phyloP scores from a whole-genome alignment of 2,329 filamentous ascomycete species.

The Aspergillus candidus region DNA sequence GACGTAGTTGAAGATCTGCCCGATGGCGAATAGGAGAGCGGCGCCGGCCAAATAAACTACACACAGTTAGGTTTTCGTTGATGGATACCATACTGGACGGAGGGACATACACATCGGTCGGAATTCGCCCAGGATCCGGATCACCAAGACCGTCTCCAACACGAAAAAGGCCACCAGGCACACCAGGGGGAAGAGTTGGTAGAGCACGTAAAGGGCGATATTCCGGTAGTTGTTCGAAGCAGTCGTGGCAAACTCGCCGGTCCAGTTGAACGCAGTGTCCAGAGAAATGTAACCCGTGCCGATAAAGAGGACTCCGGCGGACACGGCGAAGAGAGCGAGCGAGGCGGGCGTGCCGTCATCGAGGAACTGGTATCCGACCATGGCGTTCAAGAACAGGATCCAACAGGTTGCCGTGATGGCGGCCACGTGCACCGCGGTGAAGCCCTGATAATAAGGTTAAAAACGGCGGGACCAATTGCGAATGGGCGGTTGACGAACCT shows the following conservation, averaged over 20 bases:
- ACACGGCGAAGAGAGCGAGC: slow-evolving; percentile 65
- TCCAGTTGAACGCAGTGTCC: slow-evolving; percentile 85
- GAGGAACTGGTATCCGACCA: slow-evolving; percentile 87
- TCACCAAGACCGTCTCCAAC: slow-evolving; percentile 75
- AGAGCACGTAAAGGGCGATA: slow-evolving; percentile 87
- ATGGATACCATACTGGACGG: not conserved
- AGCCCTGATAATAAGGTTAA: slow-evolving; percentile 52
- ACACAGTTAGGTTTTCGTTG: slow-evolving; percentile 4
- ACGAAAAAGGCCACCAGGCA: slow-evolving; percentile 85
- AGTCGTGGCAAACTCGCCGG: slow-evolving; percentile 65
- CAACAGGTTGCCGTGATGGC: slow-evolving; percentile 82
- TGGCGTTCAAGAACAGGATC: slow-evolving; percentile 84
- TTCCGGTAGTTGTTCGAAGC: slow-evolving; percentile 55
- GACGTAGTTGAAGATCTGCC: slow-evolving; percentile 94
- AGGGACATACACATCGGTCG: slow-evolving; percentile 70
- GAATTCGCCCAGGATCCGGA: slow-evolving; percentile 78
- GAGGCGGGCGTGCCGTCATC: slow-evolving; percentile 90
- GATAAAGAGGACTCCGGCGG: slow-evolving; percentile 67
- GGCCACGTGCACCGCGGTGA: slow-evolving; percentile 84
- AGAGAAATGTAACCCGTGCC: slow-evolving; percentile 94
- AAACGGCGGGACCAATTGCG: slow-evolving; percentile 8
- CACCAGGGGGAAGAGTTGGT: slow-evolving; percentile 80
- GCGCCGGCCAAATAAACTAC: slow-evolving; percentile 68
- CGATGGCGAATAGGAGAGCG: slow-evolving; percentile 76
- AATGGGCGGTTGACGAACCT: slow-evolving; percentile 46